A percentile compares a stretch with the other conserved stretches of the same genome.
phyloP scores from a whole-genome alignment of 73 alveolate species.

The Tetrahymena borealis region DNA sequence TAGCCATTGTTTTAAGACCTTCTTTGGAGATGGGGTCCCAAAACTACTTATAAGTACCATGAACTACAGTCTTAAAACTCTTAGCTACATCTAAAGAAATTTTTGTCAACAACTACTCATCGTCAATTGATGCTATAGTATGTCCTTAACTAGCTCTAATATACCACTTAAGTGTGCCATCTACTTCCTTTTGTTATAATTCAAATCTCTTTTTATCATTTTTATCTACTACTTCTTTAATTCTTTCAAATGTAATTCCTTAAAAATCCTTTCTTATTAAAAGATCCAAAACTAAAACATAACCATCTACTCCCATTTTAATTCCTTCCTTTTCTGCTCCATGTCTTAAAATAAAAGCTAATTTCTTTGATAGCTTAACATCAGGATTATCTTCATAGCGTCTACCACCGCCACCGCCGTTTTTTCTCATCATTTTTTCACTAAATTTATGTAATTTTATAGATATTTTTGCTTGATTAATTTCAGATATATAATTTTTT shows the following conservation, averaged over 20 bases:
- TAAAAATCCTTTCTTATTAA: neutral
- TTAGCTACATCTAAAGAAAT: conserved; percentile 16
- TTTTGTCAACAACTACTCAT: conserved; percentile 56
- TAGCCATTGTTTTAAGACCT: conserved; percentile 68
- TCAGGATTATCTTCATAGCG: conserved; percentile 7
- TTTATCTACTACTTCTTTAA: conserved; percentile 48
- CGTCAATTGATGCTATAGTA: conserved; percentile 56
- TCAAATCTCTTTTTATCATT: conserved; percentile 72
- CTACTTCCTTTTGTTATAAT: conserved; percentile 21
- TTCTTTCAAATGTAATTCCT: conserved; percentile 14
- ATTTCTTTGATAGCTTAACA: conserved; percentile 46
- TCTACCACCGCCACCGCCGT: neutral
- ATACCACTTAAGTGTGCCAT: conserved; percentile 29
- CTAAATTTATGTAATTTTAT: too few species aligned
- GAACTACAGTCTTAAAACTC: conserved; percentile 44
- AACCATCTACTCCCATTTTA: conserved; percentile 66
- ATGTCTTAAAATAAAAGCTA: conserved; percentile 61
- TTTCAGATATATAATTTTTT: too few species aligned
- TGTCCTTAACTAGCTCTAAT: conserved; percentile 84
- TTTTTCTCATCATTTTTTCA: too few species aligned
- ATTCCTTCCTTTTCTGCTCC: conserved; percentile 71
- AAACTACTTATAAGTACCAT: conserved; percentile 64
- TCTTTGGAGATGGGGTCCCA: conserved; percentile 47
- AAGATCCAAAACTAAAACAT: conserved; percentile 47
- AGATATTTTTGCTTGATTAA: too few species aligned